Evolutionary conservation across 129 eudicot species (phyloP).

Genomic region (Arctium lappa): DNA sequence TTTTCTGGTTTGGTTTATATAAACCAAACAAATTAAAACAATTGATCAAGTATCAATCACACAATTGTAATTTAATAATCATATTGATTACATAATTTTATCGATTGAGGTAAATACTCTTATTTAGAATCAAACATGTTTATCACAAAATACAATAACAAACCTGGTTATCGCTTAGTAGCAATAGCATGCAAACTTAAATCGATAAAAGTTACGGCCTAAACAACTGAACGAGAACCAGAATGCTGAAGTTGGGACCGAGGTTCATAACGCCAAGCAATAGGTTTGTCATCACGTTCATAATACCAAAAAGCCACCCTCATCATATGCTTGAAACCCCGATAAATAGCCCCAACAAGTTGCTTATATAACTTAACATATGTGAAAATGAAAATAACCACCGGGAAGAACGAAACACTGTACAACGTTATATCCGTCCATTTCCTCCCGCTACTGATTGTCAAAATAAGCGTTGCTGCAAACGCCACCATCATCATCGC

Average conservation of each 20-base stretch:
- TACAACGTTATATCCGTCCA: conserved; percentile 28
- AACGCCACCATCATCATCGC: conserved; percentile 43
- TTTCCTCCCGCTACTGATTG: conserved; percentile 11
- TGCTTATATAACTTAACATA: background rate
- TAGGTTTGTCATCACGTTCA: background rate
- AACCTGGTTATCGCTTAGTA: background rate
- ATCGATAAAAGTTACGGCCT: background rate
- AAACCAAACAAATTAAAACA: too few relatives aligned
- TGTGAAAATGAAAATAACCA: conserved; percentile 14
- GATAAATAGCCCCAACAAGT: background rate
- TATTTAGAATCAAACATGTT: too few relatives aligned
- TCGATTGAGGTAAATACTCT: background rate
- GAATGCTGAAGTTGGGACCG: background rate
- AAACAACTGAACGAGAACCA: background rate
- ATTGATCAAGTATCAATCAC: too few relatives aligned
- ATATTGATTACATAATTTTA: too few relatives aligned
- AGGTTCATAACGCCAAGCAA: background rate
- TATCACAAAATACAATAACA: background rate
- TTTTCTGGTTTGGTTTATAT: too few relatives aligned
- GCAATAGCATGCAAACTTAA: background rate
- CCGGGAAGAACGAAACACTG: conserved; percentile 27
- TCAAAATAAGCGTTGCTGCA: conserved; percentile 31
- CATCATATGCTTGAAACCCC: background rate
- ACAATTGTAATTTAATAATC: too few relatives aligned
- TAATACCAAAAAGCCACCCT: background rate